phyloP scores from a whole-genome alignment of 2,329 filamentous ascomycete genomes.

The Aspergillus chevalieri region DNA sequence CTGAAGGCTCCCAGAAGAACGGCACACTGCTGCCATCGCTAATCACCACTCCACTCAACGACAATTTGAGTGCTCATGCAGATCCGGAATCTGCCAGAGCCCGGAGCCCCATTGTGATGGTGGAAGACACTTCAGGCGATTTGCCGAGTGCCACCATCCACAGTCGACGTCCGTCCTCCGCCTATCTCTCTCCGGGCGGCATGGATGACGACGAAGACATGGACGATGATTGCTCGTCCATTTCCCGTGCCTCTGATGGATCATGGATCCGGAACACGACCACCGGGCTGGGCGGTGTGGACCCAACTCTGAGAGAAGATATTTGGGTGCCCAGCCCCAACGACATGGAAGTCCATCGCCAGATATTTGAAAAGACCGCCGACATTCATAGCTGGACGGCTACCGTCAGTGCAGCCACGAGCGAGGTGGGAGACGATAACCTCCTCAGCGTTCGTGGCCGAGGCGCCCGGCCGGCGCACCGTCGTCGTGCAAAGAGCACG shows the following conservation, averaged over 20 bases:
- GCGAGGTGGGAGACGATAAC: conserved; percentile 30
- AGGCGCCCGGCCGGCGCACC: conserved; percentile 15
- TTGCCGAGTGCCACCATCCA: conserved; percentile 31
- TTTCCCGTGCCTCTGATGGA: conserved; percentile 39
- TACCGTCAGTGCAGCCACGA: conserved; percentile 44
- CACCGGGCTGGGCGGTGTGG: conserved; percentile 42
- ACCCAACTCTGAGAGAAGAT: conserved; percentile 41
- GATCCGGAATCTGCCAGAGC: conserved; percentile 19
- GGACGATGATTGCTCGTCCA: conserved; percentile 15
- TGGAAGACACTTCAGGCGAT: conserved; percentile 40
- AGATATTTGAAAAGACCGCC: conserved; percentile 46
- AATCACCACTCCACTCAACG: conserved; percentile 19
- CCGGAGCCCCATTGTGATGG: conserved; percentile 40
- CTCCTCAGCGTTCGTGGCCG: conserved; percentile 13
- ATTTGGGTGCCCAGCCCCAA: conserved; percentile 44
- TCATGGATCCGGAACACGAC: conserved; percentile 38
- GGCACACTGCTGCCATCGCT: conserved; percentile 16
- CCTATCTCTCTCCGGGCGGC: conserved; percentile 31
- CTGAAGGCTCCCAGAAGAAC: background rate
- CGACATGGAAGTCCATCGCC: conserved; percentile 44
- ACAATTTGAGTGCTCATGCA: conserved; percentile 17
- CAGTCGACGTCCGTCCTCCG: conserved; percentile 24
- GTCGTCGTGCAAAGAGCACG: conserved; percentile 44
- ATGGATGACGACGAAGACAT: conserved; percentile 22
- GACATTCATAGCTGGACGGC: conserved; percentile 51